A percentile compares a stretch with the other conserved stretches of the same genome.
phyloP scores from a whole-genome alignment of 2,329 filamentous ascomycete species.

The Pestalotiopsis sp. region DNA sequence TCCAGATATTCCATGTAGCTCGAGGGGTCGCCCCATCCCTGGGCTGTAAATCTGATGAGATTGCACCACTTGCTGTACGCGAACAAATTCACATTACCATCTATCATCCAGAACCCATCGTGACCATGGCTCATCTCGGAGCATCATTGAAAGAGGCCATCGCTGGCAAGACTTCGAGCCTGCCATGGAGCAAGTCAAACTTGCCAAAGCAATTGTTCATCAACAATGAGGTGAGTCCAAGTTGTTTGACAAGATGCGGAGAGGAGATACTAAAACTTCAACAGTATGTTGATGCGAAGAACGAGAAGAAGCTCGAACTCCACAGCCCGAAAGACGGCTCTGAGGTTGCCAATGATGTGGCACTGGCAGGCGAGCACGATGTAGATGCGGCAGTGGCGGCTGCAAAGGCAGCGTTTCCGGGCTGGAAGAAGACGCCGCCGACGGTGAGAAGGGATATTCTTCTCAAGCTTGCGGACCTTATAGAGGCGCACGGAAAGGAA shows the following conservation, averaged over 20 bases:
- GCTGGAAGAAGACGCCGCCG: conserved; percentile 9
- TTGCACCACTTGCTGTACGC: not conserved
- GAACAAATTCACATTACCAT: not conserved
- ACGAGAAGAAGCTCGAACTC: conserved; percentile 47
- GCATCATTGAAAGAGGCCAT: not conserved
- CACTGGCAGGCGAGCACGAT: conserved; percentile 46
- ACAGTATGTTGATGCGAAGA: conserved; percentile 43
- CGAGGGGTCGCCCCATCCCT: not conserved
- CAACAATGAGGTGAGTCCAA: conserved; percentile 35
- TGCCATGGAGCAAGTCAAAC: conserved; percentile 33
- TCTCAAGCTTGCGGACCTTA: conserved; percentile 5
- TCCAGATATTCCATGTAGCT: not conserved
- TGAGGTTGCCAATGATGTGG: conserved; percentile 50
- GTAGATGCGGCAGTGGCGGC: conserved; percentile 50
- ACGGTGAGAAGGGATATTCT: not conserved
- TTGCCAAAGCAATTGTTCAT: conserved; percentile 40
- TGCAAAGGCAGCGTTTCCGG: conserved; percentile 49
- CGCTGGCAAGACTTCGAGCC: conserved; percentile 1
- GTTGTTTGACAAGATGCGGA: not conserved
- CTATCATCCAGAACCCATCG: not conserved
- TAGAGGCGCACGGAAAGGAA: conserved; percentile 19
- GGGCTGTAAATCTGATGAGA: not conserved
- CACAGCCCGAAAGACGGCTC: conserved; percentile 52
- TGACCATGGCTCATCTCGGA: conserved; percentile 1
- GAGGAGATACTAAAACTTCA: not conserved